Evolutionary conservation across 2,329 filamentous ascomycete genomes (phyloP).

Genomic region (Colletotrichum melonis): DNA sequence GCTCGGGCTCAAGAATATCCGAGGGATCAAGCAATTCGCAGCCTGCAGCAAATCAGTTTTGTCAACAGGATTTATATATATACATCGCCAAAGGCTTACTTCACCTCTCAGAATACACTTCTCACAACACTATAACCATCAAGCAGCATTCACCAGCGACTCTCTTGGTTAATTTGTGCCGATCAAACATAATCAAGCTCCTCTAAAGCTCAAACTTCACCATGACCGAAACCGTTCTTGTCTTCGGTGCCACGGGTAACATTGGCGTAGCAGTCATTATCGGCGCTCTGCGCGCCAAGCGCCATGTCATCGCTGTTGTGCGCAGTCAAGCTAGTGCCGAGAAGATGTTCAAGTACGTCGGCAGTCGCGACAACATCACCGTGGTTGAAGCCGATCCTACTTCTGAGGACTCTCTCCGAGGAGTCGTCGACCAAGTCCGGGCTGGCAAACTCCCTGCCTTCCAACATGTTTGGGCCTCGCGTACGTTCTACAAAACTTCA

Average conservation of each 20-base stretch:
- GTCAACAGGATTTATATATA: too few relatives aligned
- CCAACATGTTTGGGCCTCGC: slow-evolving; percentile 49
- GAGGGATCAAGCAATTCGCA: too few relatives aligned
- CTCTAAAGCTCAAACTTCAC: too few relatives aligned
- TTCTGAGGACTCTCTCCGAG: slow-evolving; percentile 43
- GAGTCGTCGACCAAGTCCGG: slow-evolving; percentile 48
- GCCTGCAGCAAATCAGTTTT: too few relatives aligned
- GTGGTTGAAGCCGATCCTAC: slow-evolving; percentile 46
- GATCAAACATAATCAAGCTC: too few relatives aligned
- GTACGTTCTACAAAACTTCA: slow-evolving; percentile 31
- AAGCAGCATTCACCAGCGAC: too few relatives aligned
- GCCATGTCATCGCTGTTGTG: slow-evolving; percentile 50
- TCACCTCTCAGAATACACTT: too few relatives aligned
- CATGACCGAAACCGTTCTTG: slow-evolving; percentile 45
- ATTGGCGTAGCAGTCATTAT: slow-evolving; percentile 48
- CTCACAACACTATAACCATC: too few relatives aligned
- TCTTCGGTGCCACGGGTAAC: slow-evolving; percentile 52
- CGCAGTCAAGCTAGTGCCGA: slow-evolving; percentile 47
- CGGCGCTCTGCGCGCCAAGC: slow-evolving; percentile 42
- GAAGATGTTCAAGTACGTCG: slow-evolving; percentile 46
- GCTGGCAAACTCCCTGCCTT: slow-evolving; percentile 49
- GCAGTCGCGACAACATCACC: slow-evolving; percentile 44
- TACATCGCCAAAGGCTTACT: too few relatives aligned
- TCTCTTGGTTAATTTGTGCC: too few relatives aligned
- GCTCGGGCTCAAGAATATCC: too few relatives aligned